Evolutionary conservation across 192 early-diverging fungal genomes (phyloP).

Genomic region (Coemansia sp.): DNA sequence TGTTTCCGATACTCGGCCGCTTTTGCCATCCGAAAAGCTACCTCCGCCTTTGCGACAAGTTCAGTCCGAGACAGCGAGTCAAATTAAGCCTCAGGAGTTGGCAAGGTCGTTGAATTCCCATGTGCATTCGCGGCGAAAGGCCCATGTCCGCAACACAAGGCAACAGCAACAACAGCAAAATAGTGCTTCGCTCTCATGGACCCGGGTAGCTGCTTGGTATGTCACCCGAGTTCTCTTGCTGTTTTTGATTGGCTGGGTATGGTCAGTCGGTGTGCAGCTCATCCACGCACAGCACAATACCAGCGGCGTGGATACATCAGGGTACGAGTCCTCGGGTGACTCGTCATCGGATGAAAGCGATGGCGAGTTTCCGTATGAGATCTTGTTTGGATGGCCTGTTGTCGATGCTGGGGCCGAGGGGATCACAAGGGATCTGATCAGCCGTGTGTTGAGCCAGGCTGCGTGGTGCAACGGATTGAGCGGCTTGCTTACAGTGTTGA

Average conservation of each 20-base stretch:
- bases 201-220: conserved; percentile 37
- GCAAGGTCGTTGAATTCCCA: no score
- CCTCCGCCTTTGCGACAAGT: conserved; percentile 1
- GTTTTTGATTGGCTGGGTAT: conserved; percentile 44
- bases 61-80: conserved; percentile 1
- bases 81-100: no score
- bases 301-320: background rate
- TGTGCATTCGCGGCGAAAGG: conserved; percentile 14
- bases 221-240: conserved; percentile 31
- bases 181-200: conserved; percentile 3
- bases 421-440: conserved; percentile 27
- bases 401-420: background rate
- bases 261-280: conserved; percentile 40
- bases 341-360: conserved; percentile 19
- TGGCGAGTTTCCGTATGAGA: conserved; percentile 6
- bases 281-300: conserved; percentile 39
- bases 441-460: conserved; percentile 32
- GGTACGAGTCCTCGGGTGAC: conserved; percentile 11
- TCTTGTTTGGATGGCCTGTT: background rate
- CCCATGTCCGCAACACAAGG: conserved; percentile 3
- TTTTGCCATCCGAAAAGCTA: conserved; percentile 1
- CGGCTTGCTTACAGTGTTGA: conserved; percentile 31
- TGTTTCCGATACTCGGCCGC: conserved; percentile 1
- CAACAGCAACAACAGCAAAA: conserved; percentile 7
- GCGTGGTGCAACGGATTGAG: conserved; percentile 32